phyloP scores from a whole-genome alignment of 2,329 filamentous ascomycete genomes.

The Tolypocladium tundrense region DNA sequence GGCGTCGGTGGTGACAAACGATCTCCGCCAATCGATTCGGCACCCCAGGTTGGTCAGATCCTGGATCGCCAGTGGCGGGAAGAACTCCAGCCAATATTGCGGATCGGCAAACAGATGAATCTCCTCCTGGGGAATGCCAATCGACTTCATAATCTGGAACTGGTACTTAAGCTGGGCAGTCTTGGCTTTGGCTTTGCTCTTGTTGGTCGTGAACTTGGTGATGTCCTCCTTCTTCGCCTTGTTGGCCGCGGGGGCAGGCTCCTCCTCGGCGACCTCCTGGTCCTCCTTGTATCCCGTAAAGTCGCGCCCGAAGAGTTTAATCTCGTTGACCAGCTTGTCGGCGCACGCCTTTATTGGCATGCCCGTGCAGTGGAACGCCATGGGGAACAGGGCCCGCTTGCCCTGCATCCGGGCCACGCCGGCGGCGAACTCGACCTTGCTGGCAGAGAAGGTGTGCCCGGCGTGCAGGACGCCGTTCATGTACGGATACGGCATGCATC shows the following conservation, averaged over 20 bases:
- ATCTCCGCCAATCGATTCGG: constrained; percentile 85
- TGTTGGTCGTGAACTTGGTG: constrained; percentile 86
- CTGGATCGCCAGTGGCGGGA: constrained; percentile 51
- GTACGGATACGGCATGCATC: constrained; percentile 46
- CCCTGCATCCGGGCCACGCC: constrained; percentile 87
- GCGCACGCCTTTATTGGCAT: constrained; percentile 98
- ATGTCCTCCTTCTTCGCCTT: constrained; percentile 68
- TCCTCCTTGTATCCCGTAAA: constrained; percentile 70
- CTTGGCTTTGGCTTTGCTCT: constrained; percentile 86
- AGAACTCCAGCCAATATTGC: constrained; percentile 85
- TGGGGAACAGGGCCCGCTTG: constrained; percentile 76
- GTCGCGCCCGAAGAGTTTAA: constrained; percentile 77
- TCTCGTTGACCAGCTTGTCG: constrained; percentile 86
- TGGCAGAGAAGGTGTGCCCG: constrained; percentile 84
- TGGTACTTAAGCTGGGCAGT: constrained; percentile 90
- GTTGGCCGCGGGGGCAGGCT: constrained; percentile 47
- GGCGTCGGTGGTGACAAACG: constrained; percentile 88
- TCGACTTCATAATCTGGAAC: constrained; percentile 87
- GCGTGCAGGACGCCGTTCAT: constrained; percentile 86
- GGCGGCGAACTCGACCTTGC: constrained; percentile 85
- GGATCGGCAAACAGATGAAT: constrained; percentile 91
- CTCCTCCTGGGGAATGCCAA: constrained; percentile 78
- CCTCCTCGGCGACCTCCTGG: constrained; percentile 20
- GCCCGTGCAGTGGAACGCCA: constrained; percentile 86
- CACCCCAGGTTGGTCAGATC: constrained; percentile 79